phyloP scores from a whole-genome alignment of 129 eudicot species.

The Gnaphalium uliginosum region DNA sequence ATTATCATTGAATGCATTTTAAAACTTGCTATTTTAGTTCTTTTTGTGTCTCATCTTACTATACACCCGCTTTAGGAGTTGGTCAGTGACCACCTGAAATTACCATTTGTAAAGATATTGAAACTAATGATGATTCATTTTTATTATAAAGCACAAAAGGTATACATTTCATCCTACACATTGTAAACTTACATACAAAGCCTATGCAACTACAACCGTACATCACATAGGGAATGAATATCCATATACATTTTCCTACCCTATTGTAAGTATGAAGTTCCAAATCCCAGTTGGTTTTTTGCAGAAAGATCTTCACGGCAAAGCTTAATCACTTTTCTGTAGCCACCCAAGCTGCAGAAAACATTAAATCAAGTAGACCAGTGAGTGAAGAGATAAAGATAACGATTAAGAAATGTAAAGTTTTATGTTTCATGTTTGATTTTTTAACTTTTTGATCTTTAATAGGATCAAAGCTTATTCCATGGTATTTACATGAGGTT shows the following conservation, averaged over 20 bases:
- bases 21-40: not conserved
- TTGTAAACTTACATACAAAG: slow-evolving; percentile 18
- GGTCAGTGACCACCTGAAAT: not conserved
- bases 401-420: not conserved
- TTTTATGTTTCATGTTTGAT: not conserved
- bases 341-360: slow-evolving; percentile 56
- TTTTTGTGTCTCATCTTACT: not conserved
- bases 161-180: slow-evolving; percentile 4
- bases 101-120: too few relatives aligned
- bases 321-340: slow-evolving; percentile 37
- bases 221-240: slow-evolving; percentile 12
- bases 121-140: slow-evolving; percentile 3
- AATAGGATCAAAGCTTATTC: too few relatives aligned
- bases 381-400: not conserved
- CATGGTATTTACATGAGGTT: too few relatives aligned
- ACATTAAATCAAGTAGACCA: not conserved
- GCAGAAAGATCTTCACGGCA: slow-evolving; percentile 8
- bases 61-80: not conserved
- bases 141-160: not conserved
- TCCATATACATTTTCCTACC: slow-evolving; percentile 32
- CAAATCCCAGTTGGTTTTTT: slow-evolving; percentile 6
- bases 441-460: too few relatives aligned
- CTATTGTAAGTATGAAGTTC: slow-evolving; percentile 26
- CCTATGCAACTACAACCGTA: slow-evolving; percentile 16
- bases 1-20: not conserved